Evolutionary conservation across 768 basidiomycete species (phyloP), one percentile per base, ranked within the genome.

Genomic region (Tylopilus vinaceipallidus): DNA sequence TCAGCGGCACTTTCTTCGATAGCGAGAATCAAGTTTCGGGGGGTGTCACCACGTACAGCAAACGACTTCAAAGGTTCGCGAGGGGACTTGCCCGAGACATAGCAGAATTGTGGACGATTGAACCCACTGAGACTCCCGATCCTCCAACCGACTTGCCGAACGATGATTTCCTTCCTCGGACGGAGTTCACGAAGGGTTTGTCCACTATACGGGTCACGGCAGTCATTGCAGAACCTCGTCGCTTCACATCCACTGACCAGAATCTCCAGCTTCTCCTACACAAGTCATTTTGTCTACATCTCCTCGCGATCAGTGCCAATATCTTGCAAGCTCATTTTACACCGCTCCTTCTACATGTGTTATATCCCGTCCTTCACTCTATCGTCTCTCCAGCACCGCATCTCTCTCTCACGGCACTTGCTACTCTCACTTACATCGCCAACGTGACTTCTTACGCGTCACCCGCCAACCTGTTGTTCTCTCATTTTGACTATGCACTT

Each of bases 401-500:
- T 60, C 72, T 95, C 7, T 84, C 87, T 7, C 74, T 81, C 2
- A 88, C 88, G n/a, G 95, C 86, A 2, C 71, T 86, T 9, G 81
- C 85, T 5, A 75, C 92, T 2, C 75, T 99, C 46, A 67, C 79
- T 50, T 83, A 77, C 51, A 78, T 95, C 29, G 77, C 93, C 7
- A 71, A 75, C n/a, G 75, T 81, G 45, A 83, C 87, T 3, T 91
- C 88, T 4, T 95, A 93, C 59, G 92, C 94, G n/a, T 88, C 91
- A 4, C 79, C 91, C 0, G 82, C 86, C 37, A 95, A 95, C 60
- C 75, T 98, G 23, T 75, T 99, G 6, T 77, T 98, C 33, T 87
- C 95, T 19, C 97, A 99, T 67, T 95, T 95, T 57, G 95, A 99
- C 69, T 98, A 99, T 63, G 88, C 92, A 9, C 81, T 99, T 47